phyloP scores from a whole-genome alignment of 1,284 basidiomycete species.

The Hypsizygus ulmarius region DNA sequence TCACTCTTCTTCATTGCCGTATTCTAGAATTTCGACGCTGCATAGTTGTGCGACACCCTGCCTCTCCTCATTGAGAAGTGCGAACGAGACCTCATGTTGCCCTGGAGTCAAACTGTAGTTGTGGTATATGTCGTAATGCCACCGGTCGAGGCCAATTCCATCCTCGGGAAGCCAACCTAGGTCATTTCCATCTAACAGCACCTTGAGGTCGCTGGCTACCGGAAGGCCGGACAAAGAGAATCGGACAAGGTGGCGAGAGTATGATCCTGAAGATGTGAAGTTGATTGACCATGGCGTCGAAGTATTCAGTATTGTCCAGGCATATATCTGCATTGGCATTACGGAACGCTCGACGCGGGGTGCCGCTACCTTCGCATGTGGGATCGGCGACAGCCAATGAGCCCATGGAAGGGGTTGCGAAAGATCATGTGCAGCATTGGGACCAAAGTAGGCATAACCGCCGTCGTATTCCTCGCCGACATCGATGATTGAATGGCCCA shows the following conservation, averaged over 20 bases:
- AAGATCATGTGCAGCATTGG: conserved; percentile 56
- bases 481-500: conserved; percentile 78
- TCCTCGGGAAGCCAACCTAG: conserved; percentile 56
- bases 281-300: conserved; percentile 52
- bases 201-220: conserved; percentile 47
- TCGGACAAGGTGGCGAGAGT: conserved; percentile 61
- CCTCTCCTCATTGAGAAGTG: conserved; percentile 47
- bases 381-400: conserved; percentile 61
- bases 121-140: conserved; percentile 64
- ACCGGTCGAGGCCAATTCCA: conserved; percentile 63
- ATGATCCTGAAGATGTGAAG: conserved; percentile 67
- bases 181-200: conserved; percentile 61
- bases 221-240: conserved; percentile 81
- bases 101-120: conserved; percentile 43
- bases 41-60: conserved; percentile 69
- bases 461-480: conserved; percentile 90
- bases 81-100: conserved; percentile 56
- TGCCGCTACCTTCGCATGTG: conserved; percentile 17
- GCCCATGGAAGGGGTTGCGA: conserved; percentile 59
- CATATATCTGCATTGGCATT: conserved; percentile 76
- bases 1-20: conserved; percentile 63
- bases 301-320: conserved; percentile 70
- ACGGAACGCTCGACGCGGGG: conserved; percentile 63
- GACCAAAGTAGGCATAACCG: conserved; percentile 73
- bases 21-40: conserved; percentile 76